Evolutionary conservation across 2,329 filamentous ascomycete genomes (phyloP).

Genomic region (Furcasterigmium sp.): DNA sequence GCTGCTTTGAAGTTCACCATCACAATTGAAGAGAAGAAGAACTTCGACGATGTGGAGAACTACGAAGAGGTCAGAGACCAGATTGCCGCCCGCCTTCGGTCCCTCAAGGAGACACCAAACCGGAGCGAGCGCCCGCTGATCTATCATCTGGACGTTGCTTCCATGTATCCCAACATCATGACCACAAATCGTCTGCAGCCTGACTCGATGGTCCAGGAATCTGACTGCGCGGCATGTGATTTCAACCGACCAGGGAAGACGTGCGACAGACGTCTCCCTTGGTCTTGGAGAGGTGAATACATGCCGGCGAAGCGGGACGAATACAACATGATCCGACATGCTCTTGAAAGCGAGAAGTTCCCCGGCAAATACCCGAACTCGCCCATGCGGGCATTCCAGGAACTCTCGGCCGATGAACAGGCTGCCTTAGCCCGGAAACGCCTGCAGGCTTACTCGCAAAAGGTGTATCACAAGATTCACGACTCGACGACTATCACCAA

Average conservation of each 20-base stretch:
- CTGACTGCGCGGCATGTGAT: slow-evolving; percentile 94
- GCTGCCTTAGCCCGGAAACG: slow-evolving; percentile 76
- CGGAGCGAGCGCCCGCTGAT: slow-evolving; percentile 83
- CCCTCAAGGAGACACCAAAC: slow-evolving; percentile 77
- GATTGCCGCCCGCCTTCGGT: slow-evolving; percentile 65
- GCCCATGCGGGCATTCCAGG: slow-evolving; percentile 70
- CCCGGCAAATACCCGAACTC: slow-evolving; percentile 71
- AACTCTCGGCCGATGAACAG: slow-evolving; percentile 78
- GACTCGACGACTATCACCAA: slow-evolving; percentile 88
- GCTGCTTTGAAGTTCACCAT: slow-evolving; percentile 85
- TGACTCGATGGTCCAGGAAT: slow-evolving; percentile 97
- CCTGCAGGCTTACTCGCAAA: slow-evolving; percentile 89
- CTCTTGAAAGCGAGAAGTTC: slow-evolving; percentile 87
- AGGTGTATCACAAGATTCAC: slow-evolving; percentile 99
- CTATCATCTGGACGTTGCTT: slow-evolving; percentile 96
- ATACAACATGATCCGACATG: slow-evolving; percentile 97
- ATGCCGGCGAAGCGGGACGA: slow-evolving; percentile 93
- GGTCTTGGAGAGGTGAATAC: slow-evolving; percentile 98
- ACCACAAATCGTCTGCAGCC: slow-evolving; percentile 96
- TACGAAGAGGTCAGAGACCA: slow-evolving; percentile 81
- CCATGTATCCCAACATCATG: slow-evolving; percentile 99
- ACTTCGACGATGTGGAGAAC: slow-evolving; percentile 71
- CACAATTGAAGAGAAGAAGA: slow-evolving; percentile 78
- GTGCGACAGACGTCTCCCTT: slow-evolving; percentile 88
- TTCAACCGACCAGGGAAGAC: slow-evolving; percentile 98